These are phyloP conservation scores for Plectranthus barbatus DNA, from an alignment of 257 asterid species.

Conservation along the genomic window DNA sequence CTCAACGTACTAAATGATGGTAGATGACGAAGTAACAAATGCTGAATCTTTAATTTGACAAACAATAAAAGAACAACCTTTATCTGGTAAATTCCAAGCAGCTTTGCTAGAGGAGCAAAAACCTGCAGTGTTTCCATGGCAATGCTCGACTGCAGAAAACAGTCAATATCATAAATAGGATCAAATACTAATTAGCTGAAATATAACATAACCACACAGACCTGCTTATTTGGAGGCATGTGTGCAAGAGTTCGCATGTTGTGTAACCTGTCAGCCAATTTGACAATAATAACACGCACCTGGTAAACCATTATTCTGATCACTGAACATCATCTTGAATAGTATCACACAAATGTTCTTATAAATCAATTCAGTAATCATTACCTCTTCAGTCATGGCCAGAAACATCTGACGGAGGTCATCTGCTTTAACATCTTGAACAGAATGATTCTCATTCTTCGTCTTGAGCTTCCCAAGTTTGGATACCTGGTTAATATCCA, in stretches of 20 bases:
- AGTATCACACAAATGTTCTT: no score
- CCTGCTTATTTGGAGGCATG: constrained; percentile 99
- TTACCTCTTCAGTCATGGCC: constrained; percentile 97
- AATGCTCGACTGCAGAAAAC: constrained; percentile 62
- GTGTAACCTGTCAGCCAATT: constrained; percentile 89
- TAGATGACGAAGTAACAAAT: not conserved
- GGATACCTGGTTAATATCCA: constrained; percentile 55
- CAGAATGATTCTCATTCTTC: constrained; percentile 66
- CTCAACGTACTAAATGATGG: not conserved
- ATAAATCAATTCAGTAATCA: not conserved
- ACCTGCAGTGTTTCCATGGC: constrained; percentile 91
- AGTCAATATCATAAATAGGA: constrained; percentile 7
- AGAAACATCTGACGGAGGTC: constrained; percentile 96
- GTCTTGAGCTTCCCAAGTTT: constrained; percentile 88
- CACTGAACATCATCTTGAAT: constrained; percentile 9
- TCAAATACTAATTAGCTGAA: constrained; percentile 2
- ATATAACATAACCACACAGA: constrained; percentile 16
- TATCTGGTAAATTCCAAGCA: constrained; percentile 89
- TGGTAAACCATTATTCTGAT: constrained; percentile 24
- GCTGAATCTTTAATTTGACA: not conserved
- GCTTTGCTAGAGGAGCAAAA: constrained; percentile 89
- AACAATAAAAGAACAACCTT: constrained; percentile 42
- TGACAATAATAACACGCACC: constrained; percentile 95
- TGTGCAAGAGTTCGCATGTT: constrained; percentile 95
- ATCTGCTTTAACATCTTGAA: constrained; percentile 95